phyloP scores from a whole-genome alignment of 371 early-diverging fungal species.

The Saksenaea oblongispora region DNA sequence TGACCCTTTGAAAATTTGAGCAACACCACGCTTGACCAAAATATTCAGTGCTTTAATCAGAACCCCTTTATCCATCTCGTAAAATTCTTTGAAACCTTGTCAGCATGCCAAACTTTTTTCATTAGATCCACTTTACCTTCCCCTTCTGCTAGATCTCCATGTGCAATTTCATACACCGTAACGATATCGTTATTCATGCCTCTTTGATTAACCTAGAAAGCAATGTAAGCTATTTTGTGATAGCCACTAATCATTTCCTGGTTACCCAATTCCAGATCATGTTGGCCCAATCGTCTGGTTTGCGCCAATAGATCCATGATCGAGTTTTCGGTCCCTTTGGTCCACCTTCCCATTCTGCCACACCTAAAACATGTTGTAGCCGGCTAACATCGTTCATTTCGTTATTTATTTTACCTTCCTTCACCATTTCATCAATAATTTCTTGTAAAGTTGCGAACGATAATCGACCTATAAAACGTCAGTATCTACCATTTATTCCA shows the following conservation, averaged over 20 bases:
- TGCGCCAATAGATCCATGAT: conserved; percentile 83
- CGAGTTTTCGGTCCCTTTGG: conserved; percentile 51
- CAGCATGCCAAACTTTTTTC: not conserved
- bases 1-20: conserved; percentile 79
- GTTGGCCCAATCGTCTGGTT: conserved; percentile 88
- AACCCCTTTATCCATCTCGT: conserved; percentile 66
- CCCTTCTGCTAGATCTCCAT: conserved; percentile 77
- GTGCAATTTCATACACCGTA: conserved; percentile 82
- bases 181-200: conserved; percentile 82
- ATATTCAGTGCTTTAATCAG: conserved; percentile 76
- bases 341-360: conserved; percentile 76
- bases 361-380: conserved; percentile 34
- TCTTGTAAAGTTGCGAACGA: conserved; percentile 64
- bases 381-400: not conserved
- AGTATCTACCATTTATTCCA: conserved; percentile 5
- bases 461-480: conserved; percentile 39
- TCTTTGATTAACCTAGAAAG: conserved; percentile 59
- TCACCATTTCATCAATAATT: conserved; percentile 75
- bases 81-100: conserved; percentile 62
- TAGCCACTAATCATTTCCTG: not conserved
- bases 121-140: conserved; percentile 49
- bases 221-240: not conserved
- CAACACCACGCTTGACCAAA: conserved; percentile 77
- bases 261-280: conserved; percentile 81
- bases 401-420: conserved; percentile 49